Evolutionary conservation across 805 yeast genomes (phyloP), one percentile per base, ranked within the genome.

Genomic region (Torulaspora microellipsoides): DNA sequence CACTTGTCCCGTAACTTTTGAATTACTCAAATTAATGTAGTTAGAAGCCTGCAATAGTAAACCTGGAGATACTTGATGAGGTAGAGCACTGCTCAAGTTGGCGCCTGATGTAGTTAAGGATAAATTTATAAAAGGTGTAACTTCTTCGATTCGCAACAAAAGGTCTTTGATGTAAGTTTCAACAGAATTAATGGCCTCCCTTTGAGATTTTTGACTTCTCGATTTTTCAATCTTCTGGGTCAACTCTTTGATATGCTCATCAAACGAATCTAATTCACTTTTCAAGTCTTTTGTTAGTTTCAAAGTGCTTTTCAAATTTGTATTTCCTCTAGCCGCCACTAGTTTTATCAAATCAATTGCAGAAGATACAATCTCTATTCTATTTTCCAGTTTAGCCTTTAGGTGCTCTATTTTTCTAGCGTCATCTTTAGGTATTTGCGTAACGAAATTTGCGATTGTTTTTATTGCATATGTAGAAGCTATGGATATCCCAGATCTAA

Each of bases 381-480:
- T 77, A 15, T 77, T 71, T 43, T 76, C 76, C 20, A 85, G 66
- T 52, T 71, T 71, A 17, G 67, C 62, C 45, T 70, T 69, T 3
- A 72, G 60, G 8, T 52, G 45, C 38, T 71, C 71, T 25, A 85
- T 64, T 15, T 67, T 62, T 5, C 53, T 54, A 47, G 75, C 70
- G 43, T 82, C 83, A 20, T 72, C 69, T 0, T 88, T 85, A 3
- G 64, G 64, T 15, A 62, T 50, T 31, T 62, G 56, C 4, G 45
- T 45, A 34, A 84, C 65, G 45, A 82, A 71, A 39, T 62, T 72
- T 8, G 77, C 61, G n/a, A 84, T 76, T 0, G 83, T 78, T 45
- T 76, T 78, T 33, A 84, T 71, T 15, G 90, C 89, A 64, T 78
- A 85, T 0, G 83, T 78, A 0, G 89, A 78, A 0, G 90, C 93